phyloP scores from a whole-genome alignment of 805 yeast species.

The Dipodascus albidus region DNA sequence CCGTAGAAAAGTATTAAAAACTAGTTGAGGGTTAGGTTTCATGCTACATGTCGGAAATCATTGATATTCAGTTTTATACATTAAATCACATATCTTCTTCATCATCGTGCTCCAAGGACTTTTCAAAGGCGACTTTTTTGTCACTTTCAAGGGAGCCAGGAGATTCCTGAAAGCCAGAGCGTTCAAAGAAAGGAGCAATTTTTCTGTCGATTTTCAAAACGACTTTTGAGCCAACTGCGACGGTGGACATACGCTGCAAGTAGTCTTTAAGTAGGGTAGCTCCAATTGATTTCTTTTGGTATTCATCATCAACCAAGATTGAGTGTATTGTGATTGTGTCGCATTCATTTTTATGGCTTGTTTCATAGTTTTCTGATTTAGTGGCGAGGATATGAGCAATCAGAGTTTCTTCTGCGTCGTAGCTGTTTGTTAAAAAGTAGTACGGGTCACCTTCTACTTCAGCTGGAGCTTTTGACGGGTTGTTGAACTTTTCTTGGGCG shows the following conservation, averaged over 20 bases:
- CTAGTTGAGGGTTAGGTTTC: neutral
- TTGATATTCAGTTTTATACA: neutral
- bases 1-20: no score
- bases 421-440: conserved; percentile 1
- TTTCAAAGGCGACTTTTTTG: conserved; percentile 38
- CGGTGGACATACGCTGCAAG: conserved; percentile 72
- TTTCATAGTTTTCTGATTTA: conserved; percentile 37
- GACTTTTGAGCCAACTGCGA: neutral
- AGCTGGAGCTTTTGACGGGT: conserved; percentile 26
- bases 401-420: conserved; percentile 9
- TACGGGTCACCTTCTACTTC: conserved; percentile 24
- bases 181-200: conserved; percentile 65
- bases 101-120: conserved; percentile 41
- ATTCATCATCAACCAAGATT: conserved; percentile 62
- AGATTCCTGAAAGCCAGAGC: conserved; percentile 63
- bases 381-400: conserved; percentile 79
- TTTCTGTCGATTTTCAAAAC: conserved; percentile 57
- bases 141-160: conserved; percentile 48
- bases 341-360: conserved; percentile 59
- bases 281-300: conserved; percentile 75
- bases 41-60: neutral
- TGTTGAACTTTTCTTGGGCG: conserved; percentile 25
- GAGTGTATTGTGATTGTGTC: conserved; percentile 72
- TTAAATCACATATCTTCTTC: conserved; percentile 28
- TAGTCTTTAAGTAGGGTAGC: conserved; percentile 77